Evolutionary conservation across 768 basidiomycete genomes (phyloP).

Genomic region (Steccherinum ochraceum): DNA sequence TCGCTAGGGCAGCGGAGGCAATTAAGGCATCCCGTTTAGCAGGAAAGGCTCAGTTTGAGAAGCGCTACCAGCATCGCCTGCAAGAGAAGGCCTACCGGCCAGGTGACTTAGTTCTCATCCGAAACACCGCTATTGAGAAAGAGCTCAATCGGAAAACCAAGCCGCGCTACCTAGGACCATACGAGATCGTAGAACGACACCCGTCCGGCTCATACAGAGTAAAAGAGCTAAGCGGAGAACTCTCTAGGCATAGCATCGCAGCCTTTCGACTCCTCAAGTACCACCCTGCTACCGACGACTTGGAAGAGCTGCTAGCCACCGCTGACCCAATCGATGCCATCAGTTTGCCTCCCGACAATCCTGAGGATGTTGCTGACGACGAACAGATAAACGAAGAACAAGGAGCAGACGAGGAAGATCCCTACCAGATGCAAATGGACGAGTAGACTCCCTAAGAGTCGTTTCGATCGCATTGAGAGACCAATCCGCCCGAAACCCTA

Average conservation of each 20-base stretch:
- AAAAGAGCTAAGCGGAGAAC: slow-evolving; percentile 19
- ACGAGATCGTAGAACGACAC: slow-evolving; percentile 18
- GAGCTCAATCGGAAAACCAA: slow-evolving; percentile 19
- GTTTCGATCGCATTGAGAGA: too few relatives aligned
- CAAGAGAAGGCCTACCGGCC: slow-evolving; percentile 21
- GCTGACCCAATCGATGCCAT: too few relatives aligned
- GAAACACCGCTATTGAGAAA: slow-evolving; percentile 23
- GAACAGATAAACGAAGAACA: too few relatives aligned
- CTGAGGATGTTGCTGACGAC: too few relatives aligned
- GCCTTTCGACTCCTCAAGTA: slow-evolving; percentile 21
- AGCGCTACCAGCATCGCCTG: slow-evolving; percentile 17
- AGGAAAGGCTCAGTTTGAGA: slow-evolving; percentile 21
- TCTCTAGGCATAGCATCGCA: slow-evolving; percentile 11
- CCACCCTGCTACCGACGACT: too few relatives aligned
- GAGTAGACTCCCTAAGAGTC: too few relatives aligned
- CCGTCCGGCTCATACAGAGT: slow-evolving; percentile 20
- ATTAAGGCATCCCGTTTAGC: slow-evolving; percentile 14
- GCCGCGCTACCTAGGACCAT: slow-evolving; percentile 21
- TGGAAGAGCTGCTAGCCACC: too few relatives aligned
- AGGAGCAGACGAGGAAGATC: too few relatives aligned
- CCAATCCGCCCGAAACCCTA: too few relatives aligned
- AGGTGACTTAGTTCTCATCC: slow-evolving; percentile 23
- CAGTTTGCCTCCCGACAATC: too few relatives aligned
- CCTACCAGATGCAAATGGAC: too few relatives aligned
- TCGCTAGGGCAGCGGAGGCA: slow-evolving; percentile 11